These are phyloP conservation scores for Colletotrichum agaves DNA, from an alignment of 2,329 filamentous ascomycete species.

Conservation along the genomic window DNA sequence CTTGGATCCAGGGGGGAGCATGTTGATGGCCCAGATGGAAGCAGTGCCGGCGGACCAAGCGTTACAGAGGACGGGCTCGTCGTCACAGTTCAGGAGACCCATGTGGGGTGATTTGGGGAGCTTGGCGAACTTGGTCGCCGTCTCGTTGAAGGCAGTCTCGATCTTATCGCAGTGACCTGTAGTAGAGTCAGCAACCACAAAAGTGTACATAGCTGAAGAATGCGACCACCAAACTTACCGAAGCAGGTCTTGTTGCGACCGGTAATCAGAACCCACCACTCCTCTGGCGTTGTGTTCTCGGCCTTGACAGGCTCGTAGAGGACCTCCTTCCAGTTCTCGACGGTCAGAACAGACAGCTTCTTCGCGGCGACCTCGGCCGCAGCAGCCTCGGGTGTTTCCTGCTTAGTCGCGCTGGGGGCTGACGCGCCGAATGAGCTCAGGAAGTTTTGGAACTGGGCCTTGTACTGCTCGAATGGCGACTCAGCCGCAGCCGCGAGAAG, in stretches of 20 bases:
- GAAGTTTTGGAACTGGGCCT: conserved; percentile 72
- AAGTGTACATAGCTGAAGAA: conserved; percentile 29
- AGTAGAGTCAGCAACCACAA: conserved; percentile 36
- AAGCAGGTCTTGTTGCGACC: conserved; percentile 84
- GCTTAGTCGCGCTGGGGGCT: conserved; percentile 59
- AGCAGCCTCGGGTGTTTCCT: conserved; percentile 55
- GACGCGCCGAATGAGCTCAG: conserved; percentile 68
- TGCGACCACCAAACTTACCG: conserved; percentile 53
- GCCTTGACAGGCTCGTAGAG: conserved; percentile 71
- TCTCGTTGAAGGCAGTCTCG: conserved; percentile 74
- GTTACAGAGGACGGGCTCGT: conserved; percentile 80
- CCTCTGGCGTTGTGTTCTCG: conserved; percentile 70
- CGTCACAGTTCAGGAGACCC: conserved; percentile 78
- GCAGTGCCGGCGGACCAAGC: conserved; percentile 74
- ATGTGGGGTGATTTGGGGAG: conserved; percentile 73
- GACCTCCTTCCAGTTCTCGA: conserved; percentile 77
- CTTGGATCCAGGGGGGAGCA: conserved; percentile 72
- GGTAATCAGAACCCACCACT: conserved; percentile 81
- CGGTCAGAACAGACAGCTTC: conserved; percentile 65
- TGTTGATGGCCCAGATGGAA: conserved; percentile 73
- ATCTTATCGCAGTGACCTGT: conserved; percentile 73
- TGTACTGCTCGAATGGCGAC: conserved; percentile 65
- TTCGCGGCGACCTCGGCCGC: conserved; percentile 51
- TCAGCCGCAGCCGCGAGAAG: conserved; percentile 64
- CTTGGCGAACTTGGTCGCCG: conserved; percentile 70